These are phyloP conservation scores for Colletotrichum sansevieriae DNA, from an alignment of 2,329 filamentous ascomycete genomes.

Conservation along the genomic window DNA sequence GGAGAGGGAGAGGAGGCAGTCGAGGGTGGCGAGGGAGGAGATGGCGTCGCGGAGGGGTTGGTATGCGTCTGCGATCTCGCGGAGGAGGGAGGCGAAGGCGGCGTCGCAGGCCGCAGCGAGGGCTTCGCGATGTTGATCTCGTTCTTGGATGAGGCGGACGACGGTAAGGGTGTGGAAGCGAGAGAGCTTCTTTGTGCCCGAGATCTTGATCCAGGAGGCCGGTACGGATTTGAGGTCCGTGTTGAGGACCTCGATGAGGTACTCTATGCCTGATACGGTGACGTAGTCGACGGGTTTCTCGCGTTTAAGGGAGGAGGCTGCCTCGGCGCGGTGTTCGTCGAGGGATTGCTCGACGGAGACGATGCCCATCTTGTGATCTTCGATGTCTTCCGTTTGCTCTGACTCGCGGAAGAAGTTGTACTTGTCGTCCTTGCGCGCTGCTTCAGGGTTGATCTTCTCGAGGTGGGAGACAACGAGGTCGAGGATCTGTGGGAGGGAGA, in stretches of 20 bases:
- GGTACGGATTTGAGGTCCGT: constrained; percentile 86
- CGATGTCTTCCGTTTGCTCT: constrained; percentile 89
- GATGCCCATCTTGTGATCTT: constrained; percentile 90
- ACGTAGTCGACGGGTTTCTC: constrained; percentile 80
- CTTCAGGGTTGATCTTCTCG: constrained; percentile 85
- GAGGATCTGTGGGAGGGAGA: constrained; percentile 81
- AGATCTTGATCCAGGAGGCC: constrained; percentile 95
- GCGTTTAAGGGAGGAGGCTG: constrained; percentile 79
- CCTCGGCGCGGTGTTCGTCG: constrained; percentile 78
- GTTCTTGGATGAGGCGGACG: constrained; percentile 82
- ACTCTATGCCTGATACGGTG: constrained; percentile 92
- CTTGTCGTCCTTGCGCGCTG: constrained; percentile 90
- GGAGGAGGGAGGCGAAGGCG: constrained; percentile 80
- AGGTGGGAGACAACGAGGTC: constrained; percentile 80
- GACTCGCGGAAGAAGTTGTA: constrained; percentile 92
- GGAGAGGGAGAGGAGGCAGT: constrained; percentile 90
- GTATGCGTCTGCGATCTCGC: constrained; percentile 81
- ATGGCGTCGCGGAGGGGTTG: constrained; percentile 91
- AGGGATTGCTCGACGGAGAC: constrained; percentile 92
- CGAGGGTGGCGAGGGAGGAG: constrained; percentile 85
- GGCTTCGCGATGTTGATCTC: constrained; percentile 95
- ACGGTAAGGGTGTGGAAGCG: constrained; percentile 96
- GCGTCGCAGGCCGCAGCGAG: constrained; percentile 91
- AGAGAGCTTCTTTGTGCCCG: constrained; percentile 90
- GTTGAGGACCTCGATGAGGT: constrained; percentile 92